Conservation (phyloP, 2,329 filamentous ascomycete species). For the Chrysosporium keratinophilum region DNA sequence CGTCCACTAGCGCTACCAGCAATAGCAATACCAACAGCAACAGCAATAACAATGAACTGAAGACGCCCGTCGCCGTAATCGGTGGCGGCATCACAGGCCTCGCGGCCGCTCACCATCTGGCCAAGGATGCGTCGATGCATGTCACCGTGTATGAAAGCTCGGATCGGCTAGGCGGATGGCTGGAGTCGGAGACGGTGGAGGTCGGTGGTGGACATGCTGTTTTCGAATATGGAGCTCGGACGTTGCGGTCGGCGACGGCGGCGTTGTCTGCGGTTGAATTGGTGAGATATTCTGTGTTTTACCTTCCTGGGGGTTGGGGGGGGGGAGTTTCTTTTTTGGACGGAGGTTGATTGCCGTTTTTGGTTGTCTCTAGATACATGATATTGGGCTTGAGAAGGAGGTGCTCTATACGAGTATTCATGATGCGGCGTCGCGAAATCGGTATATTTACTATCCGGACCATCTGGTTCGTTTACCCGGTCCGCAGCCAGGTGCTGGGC, state of each 20-base stretch:
- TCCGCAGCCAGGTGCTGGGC: constrained; percentile 24
- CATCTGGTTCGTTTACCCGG: constrained; percentile 57
- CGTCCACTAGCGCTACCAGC: neutral
- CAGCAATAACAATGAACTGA: constrained; percentile 5
- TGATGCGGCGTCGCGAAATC: constrained; percentile 48
- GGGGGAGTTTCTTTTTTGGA: neutral
- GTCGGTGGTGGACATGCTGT: constrained; percentile 54
- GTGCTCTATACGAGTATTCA: constrained; percentile 45
- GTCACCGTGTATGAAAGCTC: constrained; percentile 74
- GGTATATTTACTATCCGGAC: constrained; percentile 83
- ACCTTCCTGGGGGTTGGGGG: too few species aligned
- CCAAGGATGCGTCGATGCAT: constrained; percentile 55
- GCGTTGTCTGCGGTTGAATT: constrained; percentile 23
- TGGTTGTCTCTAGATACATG: constrained; percentile 27
- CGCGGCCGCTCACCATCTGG: constrained; percentile 65
- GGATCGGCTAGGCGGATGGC: constrained; percentile 68
- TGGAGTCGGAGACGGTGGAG: constrained; percentile 55
- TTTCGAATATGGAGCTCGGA: constrained; percentile 77
- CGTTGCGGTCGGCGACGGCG: constrained; percentile 59
- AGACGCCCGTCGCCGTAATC: constrained; percentile 46
- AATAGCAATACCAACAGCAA: too few species aligned
- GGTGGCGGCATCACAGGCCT: constrained; percentile 79
- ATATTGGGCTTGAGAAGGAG: constrained; percentile 42
- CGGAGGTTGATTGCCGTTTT: neutral
- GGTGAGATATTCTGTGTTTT: neutral